Percentiles rank a stretch among this genome's conserved stretches.
Conservation (phyloP, 371 early-diverging fungal species). For the Blakeslea trispora region DNA sequence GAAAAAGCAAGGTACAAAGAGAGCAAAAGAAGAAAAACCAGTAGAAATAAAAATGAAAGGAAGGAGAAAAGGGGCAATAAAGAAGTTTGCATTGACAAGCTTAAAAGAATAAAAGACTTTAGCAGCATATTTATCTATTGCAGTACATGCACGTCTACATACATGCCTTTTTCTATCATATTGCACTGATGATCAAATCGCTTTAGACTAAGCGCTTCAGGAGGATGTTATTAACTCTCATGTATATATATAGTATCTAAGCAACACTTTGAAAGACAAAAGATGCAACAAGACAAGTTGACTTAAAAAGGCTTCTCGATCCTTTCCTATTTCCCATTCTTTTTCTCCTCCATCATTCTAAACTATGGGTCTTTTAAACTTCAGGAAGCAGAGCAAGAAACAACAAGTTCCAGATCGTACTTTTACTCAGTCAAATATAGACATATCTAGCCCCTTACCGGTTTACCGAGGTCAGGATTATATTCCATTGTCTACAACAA, state of each 20-base stretch:
- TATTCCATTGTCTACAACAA: not conserved
- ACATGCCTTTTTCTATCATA: not conserved
- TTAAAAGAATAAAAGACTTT: not conserved
- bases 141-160: not conserved
- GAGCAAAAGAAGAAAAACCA: not conserved
- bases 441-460: not conserved
- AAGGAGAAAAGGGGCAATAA: not conserved
- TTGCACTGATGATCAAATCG: not conserved
- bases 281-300: not conserved
- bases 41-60: not conserved
- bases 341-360: not conserved
- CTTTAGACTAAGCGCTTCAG: not conserved
- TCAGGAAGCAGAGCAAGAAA: slow-evolving; percentile 19
- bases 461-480: not conserved
- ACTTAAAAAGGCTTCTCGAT: not conserved
- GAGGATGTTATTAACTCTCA: not conserved
- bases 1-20: not conserved
- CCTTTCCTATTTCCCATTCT: not conserved
- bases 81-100: not conserved
- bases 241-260: slow-evolving; percentile 1
- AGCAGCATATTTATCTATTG: not conserved
- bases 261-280: slow-evolving; percentile 6
- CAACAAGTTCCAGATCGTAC: slow-evolving; percentile 13
- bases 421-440: not conserved
- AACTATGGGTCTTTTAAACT: slow-evolving; percentile 25